A percentile compares a stretch with the other conserved stretches of the same genome.
Evolutionary conservation across 2,329 filamentous ascomycete genomes (phyloP).

Genomic region (Alternaria longipes): DNA sequence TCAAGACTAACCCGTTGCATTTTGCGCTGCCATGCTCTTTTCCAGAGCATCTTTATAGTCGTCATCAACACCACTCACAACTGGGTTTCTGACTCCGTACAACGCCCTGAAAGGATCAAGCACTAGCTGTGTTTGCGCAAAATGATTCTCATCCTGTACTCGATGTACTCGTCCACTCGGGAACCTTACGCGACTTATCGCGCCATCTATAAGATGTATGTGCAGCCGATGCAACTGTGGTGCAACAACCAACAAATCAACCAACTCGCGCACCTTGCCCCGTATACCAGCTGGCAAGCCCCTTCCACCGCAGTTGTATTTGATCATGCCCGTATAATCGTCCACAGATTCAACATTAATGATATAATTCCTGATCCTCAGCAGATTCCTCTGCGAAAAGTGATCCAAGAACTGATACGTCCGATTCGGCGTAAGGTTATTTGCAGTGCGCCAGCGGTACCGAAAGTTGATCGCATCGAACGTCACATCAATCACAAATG

Average conservation of each 20-base stretch:
- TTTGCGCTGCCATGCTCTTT: conserved; percentile 42
- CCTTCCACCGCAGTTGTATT: conserved; percentile 59
- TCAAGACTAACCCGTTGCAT: conserved; percentile 5
- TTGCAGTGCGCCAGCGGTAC: conserved; percentile 55
- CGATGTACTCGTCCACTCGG: conserved; percentile 45
- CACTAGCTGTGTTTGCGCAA: conserved; percentile 52
- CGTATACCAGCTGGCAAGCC: conserved; percentile 56
- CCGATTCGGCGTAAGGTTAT: conserved; percentile 53
- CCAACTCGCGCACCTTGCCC: conserved; percentile 53
- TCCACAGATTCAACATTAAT: conserved; percentile 60
- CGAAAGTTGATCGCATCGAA: conserved; percentile 57
- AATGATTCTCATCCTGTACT: conserved; percentile 46
- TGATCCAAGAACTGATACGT: conserved; percentile 54
- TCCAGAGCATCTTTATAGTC: conserved; percentile 49
- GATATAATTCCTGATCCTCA: conserved; percentile 53
- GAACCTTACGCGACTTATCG: conserved; percentile 38
- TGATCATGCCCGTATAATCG: conserved; percentile 61
- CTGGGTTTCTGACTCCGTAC: conserved; percentile 47
- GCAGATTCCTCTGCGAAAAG: conserved; percentile 54
- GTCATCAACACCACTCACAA: conserved; percentile 53
- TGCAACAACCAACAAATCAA: conserved; percentile 47
- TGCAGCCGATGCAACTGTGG: conserved; percentile 37
- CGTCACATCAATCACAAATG: conserved; percentile 57
- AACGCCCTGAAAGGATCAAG: conserved; percentile 54
- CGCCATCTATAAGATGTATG: conserved; percentile 45